A percentile compares a stretch with the other conserved stretches of the same genome.
phyloP scores from a whole-genome alignment of 1,139 yeast species.

The Taphrina deformans region DNA sequence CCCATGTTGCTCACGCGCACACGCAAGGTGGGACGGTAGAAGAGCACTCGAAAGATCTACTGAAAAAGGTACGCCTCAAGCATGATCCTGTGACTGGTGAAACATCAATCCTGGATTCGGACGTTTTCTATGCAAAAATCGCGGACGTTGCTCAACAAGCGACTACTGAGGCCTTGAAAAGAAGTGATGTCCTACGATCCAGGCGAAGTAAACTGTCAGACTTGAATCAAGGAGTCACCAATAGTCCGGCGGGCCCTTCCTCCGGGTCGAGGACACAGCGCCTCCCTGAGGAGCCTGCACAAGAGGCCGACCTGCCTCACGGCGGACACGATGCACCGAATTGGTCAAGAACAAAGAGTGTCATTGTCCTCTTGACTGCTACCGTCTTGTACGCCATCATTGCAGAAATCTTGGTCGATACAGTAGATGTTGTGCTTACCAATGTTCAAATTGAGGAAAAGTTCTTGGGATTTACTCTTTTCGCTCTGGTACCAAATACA shows the following conservation, averaged over 20 bases:
- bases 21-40: neutral
- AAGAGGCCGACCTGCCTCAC: conserved; percentile 47
- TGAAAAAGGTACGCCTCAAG: conserved; percentile 2
- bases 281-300: conserved; percentile 3
- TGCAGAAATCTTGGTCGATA: conserved; percentile 91
- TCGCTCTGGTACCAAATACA: conserved; percentile 94
- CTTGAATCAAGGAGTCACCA: neutral
- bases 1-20: conserved; percentile 10
- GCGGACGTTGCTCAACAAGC: conserved; percentile 34
- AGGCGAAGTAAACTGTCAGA: conserved; percentile 9
- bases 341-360: conserved; percentile 86
- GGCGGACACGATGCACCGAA: conserved; percentile 97
- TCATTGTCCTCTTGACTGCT: conserved; percentile 79
- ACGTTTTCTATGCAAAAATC: conserved; percentile 23
- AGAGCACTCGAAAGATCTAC: conserved; percentile 12
- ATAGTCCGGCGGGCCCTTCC: neutral
- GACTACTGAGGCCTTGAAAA: conserved; percentile 31
- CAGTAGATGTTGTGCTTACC: conserved; percentile 83
- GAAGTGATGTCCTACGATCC: conserved; percentile 12
- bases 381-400: conserved; percentile 85
- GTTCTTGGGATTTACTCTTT: conserved; percentile 86
- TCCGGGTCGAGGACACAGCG: neutral
- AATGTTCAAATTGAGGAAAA: conserved; percentile 81
- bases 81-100: conserved; percentile 19
- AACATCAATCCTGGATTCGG: conserved; percentile 3